Base-by-base conservation (phyloP, 768 basidiomycete genomes). In the Kwoniella shandongensis region DNA sequence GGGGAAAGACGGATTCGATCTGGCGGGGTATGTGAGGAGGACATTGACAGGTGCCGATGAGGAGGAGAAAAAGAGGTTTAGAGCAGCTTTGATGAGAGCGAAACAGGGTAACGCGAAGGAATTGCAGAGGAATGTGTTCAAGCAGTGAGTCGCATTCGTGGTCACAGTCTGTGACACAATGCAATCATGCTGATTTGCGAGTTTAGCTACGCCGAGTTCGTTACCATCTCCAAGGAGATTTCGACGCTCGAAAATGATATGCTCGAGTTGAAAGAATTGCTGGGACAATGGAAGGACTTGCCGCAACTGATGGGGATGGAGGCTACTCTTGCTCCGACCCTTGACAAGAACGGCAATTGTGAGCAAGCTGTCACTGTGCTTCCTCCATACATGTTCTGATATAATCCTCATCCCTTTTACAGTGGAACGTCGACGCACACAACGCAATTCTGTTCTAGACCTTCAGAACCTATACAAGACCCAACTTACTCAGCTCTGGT, bases 161-260 rank as follows among this genome's bases (percentile, higher is more conserved):
- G n/a, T n/a, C n/a, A n/a, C n/a, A n/a, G n/a, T n/a, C n/a, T n/a
- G n/a, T n/a, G n/a, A n/a, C n/a, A n/a, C n/a, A n/a, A n/a, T n/a
- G n/a, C n/a, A n/a, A n/a, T n/a, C n/a, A n/a, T n/a, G n/a, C n/a
- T n/a, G n/a, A n/a, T n/a, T n/a, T n/a, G n/a, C 15, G 5, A 7
- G 3, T 32, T 17, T 68, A 98, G 94, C 78, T 98, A 98, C 72
- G 89, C 92, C 44, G 91, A 98, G 74, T 98, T 98, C 73, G 89
- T 99, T 25, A 81, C 88, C 53, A 89, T 99, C 20, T 96, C 96
- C 3, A 98, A 98, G 73, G 96, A 98, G 78, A 94, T 99, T 51
- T 87, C 88, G 25, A 87, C 89, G 1, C 83, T 99, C 25, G 96
- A 99, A 79, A 93, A 92, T 70, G 93, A 97, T 76, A 89, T 98